Percentiles rank a stretch among this genome's conserved stretches.
Conservation (phyloP, 345 rosid genomes). For the Pugionium dolabratum region DNA sequence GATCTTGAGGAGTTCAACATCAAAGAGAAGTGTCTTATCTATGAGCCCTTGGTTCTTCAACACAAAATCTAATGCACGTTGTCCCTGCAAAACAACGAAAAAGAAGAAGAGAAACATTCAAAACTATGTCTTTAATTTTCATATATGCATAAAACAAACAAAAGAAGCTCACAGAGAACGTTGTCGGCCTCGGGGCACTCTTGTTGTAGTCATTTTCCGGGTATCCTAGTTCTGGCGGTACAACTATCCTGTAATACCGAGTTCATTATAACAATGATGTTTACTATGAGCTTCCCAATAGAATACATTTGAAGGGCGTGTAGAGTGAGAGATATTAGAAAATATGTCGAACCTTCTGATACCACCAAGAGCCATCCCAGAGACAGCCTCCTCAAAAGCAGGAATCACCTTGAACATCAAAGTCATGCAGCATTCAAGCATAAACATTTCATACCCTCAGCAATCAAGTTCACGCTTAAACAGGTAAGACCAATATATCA, state of each 20-base stretch:
- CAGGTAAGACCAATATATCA: neutral
- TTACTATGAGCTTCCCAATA: neutral
- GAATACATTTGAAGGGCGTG: conserved; percentile 1
- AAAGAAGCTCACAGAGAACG: conserved; percentile 71
- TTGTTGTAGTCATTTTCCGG: conserved; percentile 86
- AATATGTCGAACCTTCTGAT: conserved; percentile 67
- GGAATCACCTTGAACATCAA: conserved; percentile 74
- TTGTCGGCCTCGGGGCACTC: conserved; percentile 77
- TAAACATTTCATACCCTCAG: conserved; percentile 13
- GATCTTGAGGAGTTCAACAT: conserved; percentile 86
- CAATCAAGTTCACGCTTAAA: conserved; percentile 26
- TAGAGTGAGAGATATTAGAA: conserved; percentile 13
- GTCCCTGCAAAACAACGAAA: conserved; percentile 58
- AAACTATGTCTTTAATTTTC: neutral
- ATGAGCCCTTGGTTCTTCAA: conserved; percentile 91
- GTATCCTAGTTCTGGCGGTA: conserved; percentile 94
- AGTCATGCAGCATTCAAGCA: conserved; percentile 21
- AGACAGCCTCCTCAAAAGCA: conserved; percentile 91
- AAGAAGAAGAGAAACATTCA: neutral
- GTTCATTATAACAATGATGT: conserved; percentile 35
- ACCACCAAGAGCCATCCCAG: conserved; percentile 88
- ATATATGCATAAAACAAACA: neutral
- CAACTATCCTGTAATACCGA: conserved; percentile 83
- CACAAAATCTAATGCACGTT: conserved; percentile 93
- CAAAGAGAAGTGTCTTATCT: conserved; percentile 91